Base-by-base conservation (phyloP, 2,329 filamentous ascomycete genomes). In the Arthrinium phaeospermum region DNA sequence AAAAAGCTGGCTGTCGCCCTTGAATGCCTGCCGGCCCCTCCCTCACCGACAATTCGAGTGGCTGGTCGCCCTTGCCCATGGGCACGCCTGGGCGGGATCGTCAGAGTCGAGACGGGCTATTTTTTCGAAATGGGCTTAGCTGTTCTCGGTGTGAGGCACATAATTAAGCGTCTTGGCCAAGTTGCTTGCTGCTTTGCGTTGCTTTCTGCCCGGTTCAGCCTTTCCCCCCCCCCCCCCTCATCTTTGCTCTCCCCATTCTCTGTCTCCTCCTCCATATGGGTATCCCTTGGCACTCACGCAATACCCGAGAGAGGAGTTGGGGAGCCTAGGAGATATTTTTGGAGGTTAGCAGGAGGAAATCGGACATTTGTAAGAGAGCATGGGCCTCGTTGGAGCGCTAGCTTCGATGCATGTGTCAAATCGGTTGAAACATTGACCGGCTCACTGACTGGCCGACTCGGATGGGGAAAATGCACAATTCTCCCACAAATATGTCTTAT, bases 11-110 rank as follows among this genome's bases (percentile, higher is more conserved):
- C 19, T 72, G 45, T 61, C 34, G 30, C 51, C 12, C 12, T 47
- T 22, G 16, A 19, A 24, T 67, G 51, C 46, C 46, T 72, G 64
- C 70, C 67, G 73, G 72, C 61, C 70, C 74, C 68, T 51, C 70
- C 74, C 68, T 80, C 78, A 81, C 79, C 79, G 79, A 80, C 78
- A 81, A 81, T 80, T 80, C 71, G 73, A 79, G 79, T 78, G 79
- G 79, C 79, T 81, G 79, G 79, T 45, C 47, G 44, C 7, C 69
- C 67, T 45, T 27, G 44, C 13, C 69, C 67, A 68, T 27, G 44
- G 37, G 30, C 61, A 41, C 34, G 57, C n/a, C 57, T 64, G 34
- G 57, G 57, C 34, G 57, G 57, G 67, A 49, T 69, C 44, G 67
- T 69, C 67, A 49, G 30, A 69, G 45, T 69, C 67, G 45, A 69